Evolutionary conservation across 2,329 filamentous ascomycete genomes (phyloP), one percentile per base, ranked within the genome.

Genomic region (Nemania bipapillata): DNA sequence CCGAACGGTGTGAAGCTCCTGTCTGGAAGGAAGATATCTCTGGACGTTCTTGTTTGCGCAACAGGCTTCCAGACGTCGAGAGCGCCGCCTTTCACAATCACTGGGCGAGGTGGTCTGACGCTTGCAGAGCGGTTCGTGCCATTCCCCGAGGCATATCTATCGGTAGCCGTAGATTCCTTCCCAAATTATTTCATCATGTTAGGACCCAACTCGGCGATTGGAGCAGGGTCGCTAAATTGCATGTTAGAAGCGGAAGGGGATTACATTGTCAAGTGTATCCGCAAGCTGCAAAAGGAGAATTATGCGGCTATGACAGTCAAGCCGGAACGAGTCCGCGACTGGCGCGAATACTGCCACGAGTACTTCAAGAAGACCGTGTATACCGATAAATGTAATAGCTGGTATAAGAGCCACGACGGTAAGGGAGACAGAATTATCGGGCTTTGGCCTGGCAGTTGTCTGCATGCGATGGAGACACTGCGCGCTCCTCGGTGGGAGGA

Each of bases 331-430:
- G 81, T 86, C 28, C 75, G 80, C 24, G 84, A 86, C 66, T 87
- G 85, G 72, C 79, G 78, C 49, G 79, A 77, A 28, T 86, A 84
- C 73, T 80, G 82, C 37, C 79, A 82, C 47, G 80, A 81, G 58
- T 84, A 86, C 71, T 84, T 87, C 74, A 79, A 81, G 70, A 74
- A 79, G 4, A 85, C 83, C 0, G 84, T 86, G 1, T 86, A 85
- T 74, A 76, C 79, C 5, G 83, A 83, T 47, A 74, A 78, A 9
- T 88, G 86, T 75, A 82, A 81, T 67, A 85, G 83, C 61, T 88
- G 86, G 86, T 88, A 88, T 74, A 84, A 85, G 74, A 80, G 81
- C 35, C 79, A 81, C 9, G 79, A 79, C 22, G 82, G 80, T 26
- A 75, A 72, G 9, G 81, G 81, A 4, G 73, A 81, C 59, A 76